Conservation (phyloP, 2,329 filamentous ascomycete genomes). For the Aspergillus ibericus region DNA sequence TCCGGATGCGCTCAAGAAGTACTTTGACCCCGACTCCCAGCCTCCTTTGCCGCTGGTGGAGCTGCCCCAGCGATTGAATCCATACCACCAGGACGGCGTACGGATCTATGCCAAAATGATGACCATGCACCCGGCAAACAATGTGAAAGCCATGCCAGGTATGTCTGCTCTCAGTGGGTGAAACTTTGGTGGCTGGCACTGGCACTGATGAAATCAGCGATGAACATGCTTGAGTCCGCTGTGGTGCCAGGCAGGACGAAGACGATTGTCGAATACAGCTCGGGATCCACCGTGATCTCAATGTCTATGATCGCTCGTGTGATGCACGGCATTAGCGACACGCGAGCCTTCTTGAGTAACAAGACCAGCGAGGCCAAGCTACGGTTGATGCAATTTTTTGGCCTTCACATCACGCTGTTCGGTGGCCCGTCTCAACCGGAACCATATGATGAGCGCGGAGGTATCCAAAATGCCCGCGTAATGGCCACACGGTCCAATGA, state of each 20-base stretch:
- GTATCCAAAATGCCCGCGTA: slow-evolving; percentile 51
- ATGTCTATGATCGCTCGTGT: slow-evolving; percentile 58
- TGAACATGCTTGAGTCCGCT: slow-evolving; percentile 52
- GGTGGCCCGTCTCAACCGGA: slow-evolving; percentile 61
- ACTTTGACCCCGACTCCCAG: slow-evolving; percentile 59
- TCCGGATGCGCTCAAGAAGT: slow-evolving; percentile 57
- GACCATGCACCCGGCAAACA: slow-evolving; percentile 64
- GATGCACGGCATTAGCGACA: slow-evolving; percentile 53
- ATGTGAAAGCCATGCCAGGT: slow-evolving; percentile 62
- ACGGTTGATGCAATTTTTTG: slow-evolving; percentile 61
- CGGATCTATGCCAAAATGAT: slow-evolving; percentile 68
- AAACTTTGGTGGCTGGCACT: background rate
- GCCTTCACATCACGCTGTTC: slow-evolving; percentile 58
- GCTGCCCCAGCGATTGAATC: slow-evolving; percentile 58
- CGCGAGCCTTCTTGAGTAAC: slow-evolving; percentile 58
- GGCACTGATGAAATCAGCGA: slow-evolving; percentile 33
- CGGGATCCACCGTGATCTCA: slow-evolving; percentile 63
- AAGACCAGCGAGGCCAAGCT: slow-evolving; percentile 58
- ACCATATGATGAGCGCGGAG: slow-evolving; percentile 54
- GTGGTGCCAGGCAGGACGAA: slow-evolving; percentile 48
- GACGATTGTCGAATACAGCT: slow-evolving; percentile 61
- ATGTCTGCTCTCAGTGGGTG: background rate
- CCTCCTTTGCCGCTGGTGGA: slow-evolving; percentile 64
- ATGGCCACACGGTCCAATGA: slow-evolving; percentile 45
- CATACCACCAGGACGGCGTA: slow-evolving; percentile 58